Percentiles rank a stretch among this genome's conserved stretches.
phyloP scores from a whole-genome alignment of 2,329 filamentous ascomycete species.

The Orbilia blumenaviensis region DNA sequence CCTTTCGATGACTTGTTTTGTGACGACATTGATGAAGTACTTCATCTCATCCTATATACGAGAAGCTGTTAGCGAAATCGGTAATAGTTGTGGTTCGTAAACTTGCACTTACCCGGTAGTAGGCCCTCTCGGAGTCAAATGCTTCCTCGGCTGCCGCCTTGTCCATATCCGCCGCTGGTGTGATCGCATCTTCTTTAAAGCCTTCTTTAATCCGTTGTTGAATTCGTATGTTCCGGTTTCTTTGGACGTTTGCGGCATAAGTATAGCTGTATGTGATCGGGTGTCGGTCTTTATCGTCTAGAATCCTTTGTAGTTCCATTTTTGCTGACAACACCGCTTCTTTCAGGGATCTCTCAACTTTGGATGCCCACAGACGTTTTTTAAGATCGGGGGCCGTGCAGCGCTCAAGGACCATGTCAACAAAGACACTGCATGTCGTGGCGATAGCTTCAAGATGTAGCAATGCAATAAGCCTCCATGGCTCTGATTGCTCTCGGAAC shows the following conservation, averaged over 20 bases:
- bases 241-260: slow-evolving; percentile 33
- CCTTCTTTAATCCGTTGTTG: slow-evolving; percentile 12
- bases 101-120: slow-evolving; percentile 21
- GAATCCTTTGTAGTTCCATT: slow-evolving; percentile 32
- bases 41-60: slow-evolving; percentile 23
- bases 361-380: slow-evolving; percentile 45
- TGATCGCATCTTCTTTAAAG: background rate
- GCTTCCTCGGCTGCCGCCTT: slow-evolving; percentile 29
- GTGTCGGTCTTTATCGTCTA: slow-evolving; percentile 41
- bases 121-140: slow-evolving; percentile 31
- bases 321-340: slow-evolving; percentile 9
- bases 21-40: slow-evolving; percentile 44
- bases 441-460: slow-evolving; percentile 56
- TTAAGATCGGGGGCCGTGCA: slow-evolving; percentile 56
- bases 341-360: slow-evolving; percentile 29
- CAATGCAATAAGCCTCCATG: slow-evolving; percentile 59
- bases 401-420: slow-evolving; percentile 56
- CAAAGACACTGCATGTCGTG: slow-evolving; percentile 57
- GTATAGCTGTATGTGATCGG: slow-evolving; percentile 40
- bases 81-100: background rate
- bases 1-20: slow-evolving; percentile 43
- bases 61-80: background rate
- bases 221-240: slow-evolving; percentile 12
- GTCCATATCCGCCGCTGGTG: slow-evolving; percentile 21
- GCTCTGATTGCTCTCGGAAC: slow-evolving; percentile 60